A percentile compares a stretch with the other conserved stretches of the same genome.
These are phyloP conservation scores for Neofusicoccum parvum DNA, from an alignment of 2,329 filamentous ascomycete species.

Conservation along the genomic window DNA sequence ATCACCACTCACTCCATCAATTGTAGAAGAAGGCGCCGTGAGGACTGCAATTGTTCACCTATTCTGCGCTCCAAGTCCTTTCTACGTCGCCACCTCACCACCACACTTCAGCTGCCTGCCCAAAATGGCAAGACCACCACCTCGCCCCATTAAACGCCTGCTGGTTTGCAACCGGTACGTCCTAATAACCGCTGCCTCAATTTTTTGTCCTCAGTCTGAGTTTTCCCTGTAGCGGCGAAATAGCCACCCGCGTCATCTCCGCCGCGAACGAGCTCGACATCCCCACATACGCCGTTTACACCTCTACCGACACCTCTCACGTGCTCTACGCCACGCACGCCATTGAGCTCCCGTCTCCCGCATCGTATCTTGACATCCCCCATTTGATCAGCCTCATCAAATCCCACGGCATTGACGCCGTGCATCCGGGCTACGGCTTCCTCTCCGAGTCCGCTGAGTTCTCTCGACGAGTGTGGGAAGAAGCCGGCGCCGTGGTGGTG, in stretches of 20 bases:
- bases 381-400: slow-evolving; percentile 51
- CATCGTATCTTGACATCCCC: slow-evolving; percentile 57
- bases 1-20: background rate
- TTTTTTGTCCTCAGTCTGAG: no score
- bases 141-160: slow-evolving; percentile 51
- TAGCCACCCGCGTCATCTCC: slow-evolving; percentile 62
- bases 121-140: slow-evolving; percentile 25
- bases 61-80: no score
- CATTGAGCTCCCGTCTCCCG: slow-evolving; percentile 53
- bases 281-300: slow-evolving; percentile 60
- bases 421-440: slow-evolving; percentile 67
- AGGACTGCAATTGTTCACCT: no score
- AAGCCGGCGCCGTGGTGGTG: slow-evolving; percentile 52
- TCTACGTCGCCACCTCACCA: background rate
- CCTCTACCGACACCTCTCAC: slow-evolving; percentile 58
- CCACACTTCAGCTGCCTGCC: background rate
- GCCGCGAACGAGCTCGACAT: slow-evolving; percentile 61
- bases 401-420: slow-evolving; percentile 55
- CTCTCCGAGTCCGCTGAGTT: slow-evolving; percentile 59
- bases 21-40: no score
- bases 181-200: no score
- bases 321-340: slow-evolving; percentile 54
- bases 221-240: slow-evolving; percentile 52
- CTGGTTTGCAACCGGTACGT: slow-evolving; percentile 52
- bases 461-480: slow-evolving; percentile 51